Evolutionary conservation across 352 stramenopile species (phyloP).

Genomic region (Phytopythium helicoides): DNA sequence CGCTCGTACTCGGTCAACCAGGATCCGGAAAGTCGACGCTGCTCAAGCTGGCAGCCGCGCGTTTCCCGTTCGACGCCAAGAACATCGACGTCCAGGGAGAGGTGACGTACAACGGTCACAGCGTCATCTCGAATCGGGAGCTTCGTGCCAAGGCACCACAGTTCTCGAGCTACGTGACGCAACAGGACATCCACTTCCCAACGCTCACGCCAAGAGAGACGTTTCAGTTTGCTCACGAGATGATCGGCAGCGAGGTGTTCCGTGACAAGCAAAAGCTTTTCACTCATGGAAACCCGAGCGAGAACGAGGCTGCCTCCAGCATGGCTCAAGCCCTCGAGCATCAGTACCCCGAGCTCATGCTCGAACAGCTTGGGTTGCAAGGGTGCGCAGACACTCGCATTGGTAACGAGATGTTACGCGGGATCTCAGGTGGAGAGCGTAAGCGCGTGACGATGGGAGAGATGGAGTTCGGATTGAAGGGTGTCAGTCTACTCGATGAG

Average conservation of each 20-base stretch:
- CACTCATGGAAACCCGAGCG: conserved; percentile 13
- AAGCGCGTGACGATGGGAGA: conserved; percentile 67
- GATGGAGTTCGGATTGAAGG: conserved; percentile 77
- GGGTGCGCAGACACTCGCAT: conserved; percentile 48
- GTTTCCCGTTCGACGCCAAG: conserved; percentile 18
- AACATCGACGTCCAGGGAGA: conserved; percentile 18
- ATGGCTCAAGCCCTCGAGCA: conserved; percentile 19
- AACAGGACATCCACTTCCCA: conserved; percentile 74
- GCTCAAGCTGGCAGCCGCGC: conserved; percentile 27
- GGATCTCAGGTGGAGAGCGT: conserved; percentile 65
- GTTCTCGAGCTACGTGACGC: conserved; percentile 21
- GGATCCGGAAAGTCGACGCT: conserved; percentile 37
- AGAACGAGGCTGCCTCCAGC: conserved; percentile 24
- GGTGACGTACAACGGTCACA: conserved; percentile 21
- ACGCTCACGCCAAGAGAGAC: conserved; percentile 75
- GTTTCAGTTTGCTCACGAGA: conserved; percentile 62
- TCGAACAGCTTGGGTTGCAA: conserved; percentile 35
- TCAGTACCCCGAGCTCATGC: conserved; percentile 43
- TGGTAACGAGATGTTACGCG: conserved; percentile 40
- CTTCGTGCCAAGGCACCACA: conserved; percentile 10
- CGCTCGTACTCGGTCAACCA: conserved; percentile 22
- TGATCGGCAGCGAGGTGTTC: conserved; percentile 22
- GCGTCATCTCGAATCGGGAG: background rate
- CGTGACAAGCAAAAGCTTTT: conserved; percentile 17
- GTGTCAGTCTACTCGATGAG: conserved; percentile 82